phyloP scores from a whole-genome alignment of 176 grass and related monocot genomes.

The Bromus sterilis region DNA sequence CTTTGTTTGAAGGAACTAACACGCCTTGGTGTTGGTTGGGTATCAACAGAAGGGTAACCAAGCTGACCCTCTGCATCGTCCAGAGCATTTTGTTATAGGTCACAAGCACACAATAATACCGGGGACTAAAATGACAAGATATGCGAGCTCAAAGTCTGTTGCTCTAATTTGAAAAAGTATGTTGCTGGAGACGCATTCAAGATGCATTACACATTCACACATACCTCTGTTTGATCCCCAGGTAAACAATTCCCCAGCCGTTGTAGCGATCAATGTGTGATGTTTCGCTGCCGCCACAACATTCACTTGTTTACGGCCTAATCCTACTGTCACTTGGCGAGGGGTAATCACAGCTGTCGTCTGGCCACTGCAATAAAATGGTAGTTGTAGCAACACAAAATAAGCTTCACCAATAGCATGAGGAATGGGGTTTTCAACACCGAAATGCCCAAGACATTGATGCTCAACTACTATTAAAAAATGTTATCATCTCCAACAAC shows the following conservation, averaged over 20 bases:
- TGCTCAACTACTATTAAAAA: not conserved
- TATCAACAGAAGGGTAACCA: conserved; percentile 97
- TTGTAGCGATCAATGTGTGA: conserved; percentile 95
- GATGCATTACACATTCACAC: conserved; percentile 11
- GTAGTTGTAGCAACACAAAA: not conserved
- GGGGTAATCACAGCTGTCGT: conserved; percentile 94
- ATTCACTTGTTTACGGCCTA: conserved; percentile 62
- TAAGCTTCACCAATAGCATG: conserved; percentile 1
- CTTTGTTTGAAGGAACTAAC: conserved; percentile 73
- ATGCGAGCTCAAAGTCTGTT: not conserved
- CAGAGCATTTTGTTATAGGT: conserved; percentile 22
- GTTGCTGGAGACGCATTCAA: conserved; percentile 12
- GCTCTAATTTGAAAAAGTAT: not conserved
- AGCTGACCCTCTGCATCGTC: conserved; percentile 83
- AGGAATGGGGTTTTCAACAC: not conserved
- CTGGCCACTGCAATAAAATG: conserved; percentile 76
- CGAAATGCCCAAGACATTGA: not conserved
- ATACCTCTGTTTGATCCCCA: conserved; percentile 99
- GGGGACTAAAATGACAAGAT: not conserved
- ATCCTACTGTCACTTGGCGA: conserved; percentile 71
- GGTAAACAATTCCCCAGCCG: conserved; percentile 83
- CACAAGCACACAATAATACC: not conserved
- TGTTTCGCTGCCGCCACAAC: conserved; percentile 92
- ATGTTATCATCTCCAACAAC: no score
- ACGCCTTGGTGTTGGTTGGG: conserved; percentile 84